These are phyloP conservation scores for Helminthosporium solani DNA, from an alignment of 2,329 filamentous ascomycete genomes.

Conservation along the genomic window DNA sequence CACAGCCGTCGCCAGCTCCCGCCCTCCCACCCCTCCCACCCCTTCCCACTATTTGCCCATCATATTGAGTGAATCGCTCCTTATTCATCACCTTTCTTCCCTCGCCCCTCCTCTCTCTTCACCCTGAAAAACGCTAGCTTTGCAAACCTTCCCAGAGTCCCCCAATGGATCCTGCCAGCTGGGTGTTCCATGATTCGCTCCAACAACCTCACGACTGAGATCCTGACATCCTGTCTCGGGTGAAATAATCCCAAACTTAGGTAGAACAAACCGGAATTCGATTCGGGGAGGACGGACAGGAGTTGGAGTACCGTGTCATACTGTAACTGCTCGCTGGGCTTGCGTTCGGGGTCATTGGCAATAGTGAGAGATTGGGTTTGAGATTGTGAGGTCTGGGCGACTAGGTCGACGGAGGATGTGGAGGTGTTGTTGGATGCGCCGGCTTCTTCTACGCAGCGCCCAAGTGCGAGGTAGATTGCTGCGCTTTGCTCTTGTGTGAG, in stretches of 20 bases:
- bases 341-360: constrained; percentile 26
- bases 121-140: constrained; percentile 83
- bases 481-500: constrained; percentile 73
- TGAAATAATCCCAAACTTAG: constrained; percentile 89
- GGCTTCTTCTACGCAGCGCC: constrained; percentile 64
- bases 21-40: background rate
- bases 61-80: too few species aligned
- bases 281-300: constrained; percentile 78
- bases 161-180: constrained; percentile 92
- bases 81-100: background rate
- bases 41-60: background rate
- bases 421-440: constrained; percentile 21
- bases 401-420: constrained; percentile 21
- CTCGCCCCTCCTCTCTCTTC: constrained; percentile 57
- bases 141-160: constrained; percentile 78
- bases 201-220: constrained; percentile 74
- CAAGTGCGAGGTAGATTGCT: constrained; percentile 81
- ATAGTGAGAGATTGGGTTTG: constrained; percentile 23
- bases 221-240: constrained; percentile 75
- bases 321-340: constrained; percentile 28
- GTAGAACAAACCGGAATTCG: constrained; percentile 86
- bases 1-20: too few species aligned
- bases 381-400: constrained; percentile 15
- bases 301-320: constrained; percentile 57
- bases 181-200: constrained; percentile 83